Conservation (phyloP, 2,329 filamentous ascomycete species). For the Pseudogymnoascus sp. region DNA sequence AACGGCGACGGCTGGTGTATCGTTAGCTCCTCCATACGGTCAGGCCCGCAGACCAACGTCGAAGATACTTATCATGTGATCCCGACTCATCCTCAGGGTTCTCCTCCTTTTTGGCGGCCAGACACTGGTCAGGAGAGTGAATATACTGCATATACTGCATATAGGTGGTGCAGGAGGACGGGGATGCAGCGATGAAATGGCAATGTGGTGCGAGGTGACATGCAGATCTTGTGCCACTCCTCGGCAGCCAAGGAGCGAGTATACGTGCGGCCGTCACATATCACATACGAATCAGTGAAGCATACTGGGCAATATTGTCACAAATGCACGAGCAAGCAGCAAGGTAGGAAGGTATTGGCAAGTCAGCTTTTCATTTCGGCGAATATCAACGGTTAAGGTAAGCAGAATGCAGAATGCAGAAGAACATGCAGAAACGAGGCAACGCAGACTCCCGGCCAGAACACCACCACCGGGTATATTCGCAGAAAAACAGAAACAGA, state of each 20-base stretch:
- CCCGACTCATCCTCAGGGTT: not conserved
- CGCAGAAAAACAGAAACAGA: not conserved
- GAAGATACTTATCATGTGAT: conserved; percentile 6
- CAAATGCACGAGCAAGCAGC: not conserved
- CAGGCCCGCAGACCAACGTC: not conserved
- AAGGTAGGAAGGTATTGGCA: not conserved
- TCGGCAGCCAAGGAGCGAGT: not conserved
- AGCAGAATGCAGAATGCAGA: not conserved
- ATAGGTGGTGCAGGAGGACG: not conserved
- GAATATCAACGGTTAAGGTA: not conserved
- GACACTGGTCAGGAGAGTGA: not conserved
- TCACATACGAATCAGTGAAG: not conserved
- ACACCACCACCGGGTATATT: not conserved
- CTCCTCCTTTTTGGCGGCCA: not conserved
- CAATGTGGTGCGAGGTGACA: not conserved
- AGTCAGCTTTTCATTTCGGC: conserved; percentile 2
- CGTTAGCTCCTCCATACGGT: not conserved
- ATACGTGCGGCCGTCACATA: not conserved
- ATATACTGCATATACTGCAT: not conserved
- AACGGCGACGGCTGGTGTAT: not conserved
- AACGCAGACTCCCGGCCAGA: not conserved
- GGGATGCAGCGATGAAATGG: not conserved
- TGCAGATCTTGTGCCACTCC: not conserved
- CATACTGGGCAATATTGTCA: not conserved
- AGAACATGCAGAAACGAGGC: not conserved